A percentile compares a stretch with the other conserved stretches of the same genome.
Conservation (phyloP, 441 rosid species). For the Corymbia calophylla region DNA sequence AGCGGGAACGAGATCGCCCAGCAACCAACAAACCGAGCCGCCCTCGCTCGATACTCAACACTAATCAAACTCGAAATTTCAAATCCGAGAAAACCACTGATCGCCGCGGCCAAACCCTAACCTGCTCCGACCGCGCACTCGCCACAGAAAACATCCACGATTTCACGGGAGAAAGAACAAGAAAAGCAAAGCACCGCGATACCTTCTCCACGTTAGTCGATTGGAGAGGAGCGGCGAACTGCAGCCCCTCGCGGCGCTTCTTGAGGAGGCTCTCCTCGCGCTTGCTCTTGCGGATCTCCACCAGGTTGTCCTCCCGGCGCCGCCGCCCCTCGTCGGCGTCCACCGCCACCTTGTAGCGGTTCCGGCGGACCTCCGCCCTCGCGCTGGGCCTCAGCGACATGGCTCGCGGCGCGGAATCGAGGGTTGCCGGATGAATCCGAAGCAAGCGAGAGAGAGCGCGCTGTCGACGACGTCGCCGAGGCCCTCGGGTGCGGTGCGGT, state of each 20-base stretch:
- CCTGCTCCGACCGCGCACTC: background rate
- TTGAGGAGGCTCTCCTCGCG: constrained; percentile 70
- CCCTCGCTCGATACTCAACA: background rate
- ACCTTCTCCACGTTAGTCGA: constrained; percentile 44
- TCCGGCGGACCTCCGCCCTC: constrained; percentile 57
- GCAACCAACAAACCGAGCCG: background rate
- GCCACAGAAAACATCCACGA: background rate
- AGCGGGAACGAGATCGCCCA: background rate
- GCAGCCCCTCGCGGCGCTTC: constrained; percentile 69
- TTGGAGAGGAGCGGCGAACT: constrained; percentile 23
- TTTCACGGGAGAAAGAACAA: background rate
- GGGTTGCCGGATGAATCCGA: background rate
- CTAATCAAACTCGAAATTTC: background rate
- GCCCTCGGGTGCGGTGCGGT: background rate
- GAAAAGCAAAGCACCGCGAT: background rate
- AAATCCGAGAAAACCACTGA: background rate
- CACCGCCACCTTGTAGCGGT: constrained; percentile 59
- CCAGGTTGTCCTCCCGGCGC: constrained; percentile 71
- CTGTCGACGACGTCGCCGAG: background rate
- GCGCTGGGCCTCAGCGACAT: constrained; percentile 75
- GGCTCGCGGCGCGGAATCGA: background rate
- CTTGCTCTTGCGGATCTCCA: constrained; percentile 65
- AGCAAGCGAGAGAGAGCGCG: background rate
- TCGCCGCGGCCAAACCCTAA: constrained; percentile 2
- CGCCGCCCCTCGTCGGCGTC: constrained; percentile 70